Evolutionary conservation across 1,284 basidiomycete species (phyloP), one percentile per base, ranked within the genome.

Genomic region (Apiotrichum gracile): DNA sequence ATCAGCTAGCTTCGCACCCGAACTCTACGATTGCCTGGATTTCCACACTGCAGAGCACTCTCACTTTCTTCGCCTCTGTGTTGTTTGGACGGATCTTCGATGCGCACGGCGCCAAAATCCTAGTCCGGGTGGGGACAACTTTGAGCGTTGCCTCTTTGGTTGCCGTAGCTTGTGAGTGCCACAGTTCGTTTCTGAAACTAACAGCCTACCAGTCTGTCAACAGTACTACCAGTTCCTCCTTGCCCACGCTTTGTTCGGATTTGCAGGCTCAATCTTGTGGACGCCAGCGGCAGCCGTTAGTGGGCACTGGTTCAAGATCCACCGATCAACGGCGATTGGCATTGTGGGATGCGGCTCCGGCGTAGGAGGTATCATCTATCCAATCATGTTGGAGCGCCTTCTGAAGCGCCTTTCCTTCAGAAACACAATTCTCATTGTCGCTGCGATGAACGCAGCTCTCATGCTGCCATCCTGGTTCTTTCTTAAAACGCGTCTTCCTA

Each of bases 141-240:
- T 50, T 56, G n/a, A 46, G 48, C 2, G 50, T 61, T n/a, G 33
- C 45, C 12, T 41, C 61, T 2, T 52, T 65, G 16, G 49, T 65
- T 27, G 57, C 51, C 17, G 43, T 65, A 2, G 61, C 64, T 4
- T 65, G 60, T 59, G 39, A 55, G 60, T 57, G 3, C 6, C 16
- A 3, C 24, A 10, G 5, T 16, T 16, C 22, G 42, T 69, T 54
- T 51, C 68, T 13, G 57, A 67, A 4, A 63, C 68, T 12, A 63
- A 70, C n/a, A n/a, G n/a, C n/a, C n/a, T 40, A 42, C 61, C 10
- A 48, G 52, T 49, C 55, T 66, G 10, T 64, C 65, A 61, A 19
- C 51, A 64, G 40, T 75, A 68, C 60, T 70, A 67, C 47, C 71
- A 73, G 37, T 66, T 73, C 54, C 56, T 73, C 12, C 61, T 73